These are phyloP conservation scores for Penicillium pulvis DNA, from an alignment of 495 filamentous ascomycete genomes.

Conservation along the genomic window DNA sequence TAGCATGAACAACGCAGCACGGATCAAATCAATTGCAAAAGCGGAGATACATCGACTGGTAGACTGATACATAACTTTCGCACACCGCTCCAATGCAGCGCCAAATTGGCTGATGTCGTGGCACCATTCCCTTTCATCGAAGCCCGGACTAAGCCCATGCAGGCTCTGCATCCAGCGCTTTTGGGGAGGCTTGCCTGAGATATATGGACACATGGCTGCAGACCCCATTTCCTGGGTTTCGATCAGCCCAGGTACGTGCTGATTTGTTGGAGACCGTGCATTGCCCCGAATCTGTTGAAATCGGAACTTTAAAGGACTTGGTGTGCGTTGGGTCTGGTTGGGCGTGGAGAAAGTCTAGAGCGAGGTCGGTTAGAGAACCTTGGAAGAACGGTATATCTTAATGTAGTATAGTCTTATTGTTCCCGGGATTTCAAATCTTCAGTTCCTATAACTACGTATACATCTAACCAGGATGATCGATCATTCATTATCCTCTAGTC, in stretches of 20 bases:
- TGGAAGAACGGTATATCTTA: not conserved
- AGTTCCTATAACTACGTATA: not conserved
- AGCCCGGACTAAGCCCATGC: slow-evolving; percentile 24
- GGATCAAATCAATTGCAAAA: not conserved
- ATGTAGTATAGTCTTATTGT: not conserved
- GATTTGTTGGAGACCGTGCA: not conserved
- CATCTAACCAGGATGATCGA: slow-evolving; percentile 10
- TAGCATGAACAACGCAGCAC: slow-evolving; percentile 16
- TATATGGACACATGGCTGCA: slow-evolving; percentile 19
- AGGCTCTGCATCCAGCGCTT: slow-evolving; percentile 26
- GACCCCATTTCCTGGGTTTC: slow-evolving; percentile 4
- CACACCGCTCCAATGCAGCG: slow-evolving; percentile 21
- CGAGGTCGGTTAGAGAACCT: not conserved
- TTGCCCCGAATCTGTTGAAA: not conserved
- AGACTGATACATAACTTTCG: not conserved
- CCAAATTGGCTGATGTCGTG: slow-evolving; percentile 42
- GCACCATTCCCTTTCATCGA: slow-evolving; percentile 31
- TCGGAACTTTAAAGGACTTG: not conserved
- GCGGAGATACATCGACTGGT: no score
- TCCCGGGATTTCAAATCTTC: not conserved
- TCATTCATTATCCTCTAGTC: slow-evolving; percentile 48
- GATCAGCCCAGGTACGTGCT: not conserved
- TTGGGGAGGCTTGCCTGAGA: slow-evolving; percentile 13
- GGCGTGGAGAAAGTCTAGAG: not conserved
- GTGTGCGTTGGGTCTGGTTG: not conserved